Conservation (phyloP, 169 alveolate species). For the Babesia caballi region DNA sequence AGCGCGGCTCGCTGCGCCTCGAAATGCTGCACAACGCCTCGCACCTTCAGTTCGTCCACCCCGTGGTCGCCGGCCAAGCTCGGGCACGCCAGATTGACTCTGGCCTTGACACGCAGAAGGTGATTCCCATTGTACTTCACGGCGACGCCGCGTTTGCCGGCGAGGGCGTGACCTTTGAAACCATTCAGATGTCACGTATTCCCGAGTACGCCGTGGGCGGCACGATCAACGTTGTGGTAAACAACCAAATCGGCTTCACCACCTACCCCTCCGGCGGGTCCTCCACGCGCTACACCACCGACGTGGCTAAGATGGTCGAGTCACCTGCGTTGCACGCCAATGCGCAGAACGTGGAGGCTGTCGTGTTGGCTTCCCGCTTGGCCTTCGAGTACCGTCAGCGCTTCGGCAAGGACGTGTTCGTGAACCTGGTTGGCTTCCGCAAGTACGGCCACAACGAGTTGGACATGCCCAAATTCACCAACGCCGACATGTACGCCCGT, state of each 20-base stretch:
- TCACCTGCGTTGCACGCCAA: slow-evolving; percentile 93
- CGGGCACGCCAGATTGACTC: slow-evolving; percentile 80
- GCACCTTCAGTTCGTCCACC: slow-evolving; percentile 92
- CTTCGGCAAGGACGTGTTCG: slow-evolving; percentile 86
- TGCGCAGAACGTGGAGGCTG: slow-evolving; percentile 91
- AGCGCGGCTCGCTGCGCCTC: slow-evolving; percentile 73
- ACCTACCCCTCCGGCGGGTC: slow-evolving; percentile 89
- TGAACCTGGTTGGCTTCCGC: slow-evolving; percentile 91
- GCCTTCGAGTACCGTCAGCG: slow-evolving; percentile 88
- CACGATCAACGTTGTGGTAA: slow-evolving; percentile 87
- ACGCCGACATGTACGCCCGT: slow-evolving; percentile 88
- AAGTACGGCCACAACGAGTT: slow-evolving; percentile 92
- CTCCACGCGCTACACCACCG: slow-evolving; percentile 87
- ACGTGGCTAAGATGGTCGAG: slow-evolving; percentile 86
- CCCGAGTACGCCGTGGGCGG: slow-evolving; percentile 89
- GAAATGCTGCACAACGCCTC: slow-evolving; percentile 89
- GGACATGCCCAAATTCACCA: slow-evolving; percentile 93
- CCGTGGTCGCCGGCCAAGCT: slow-evolving; percentile 89
- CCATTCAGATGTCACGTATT: slow-evolving; percentile 87
- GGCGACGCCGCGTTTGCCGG: slow-evolving; percentile 96
- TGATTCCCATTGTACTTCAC: slow-evolving; percentile 87
- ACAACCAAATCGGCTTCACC: slow-evolving; percentile 94
- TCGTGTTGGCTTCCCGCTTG: slow-evolving; percentile 82
- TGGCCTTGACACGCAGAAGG: slow-evolving; percentile 54
- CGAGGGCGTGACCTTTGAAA: slow-evolving; percentile 93